Evolutionary conservation across 2,329 filamentous ascomycete genomes (phyloP).

Genomic region (Fusarium liriodendri): DNA sequence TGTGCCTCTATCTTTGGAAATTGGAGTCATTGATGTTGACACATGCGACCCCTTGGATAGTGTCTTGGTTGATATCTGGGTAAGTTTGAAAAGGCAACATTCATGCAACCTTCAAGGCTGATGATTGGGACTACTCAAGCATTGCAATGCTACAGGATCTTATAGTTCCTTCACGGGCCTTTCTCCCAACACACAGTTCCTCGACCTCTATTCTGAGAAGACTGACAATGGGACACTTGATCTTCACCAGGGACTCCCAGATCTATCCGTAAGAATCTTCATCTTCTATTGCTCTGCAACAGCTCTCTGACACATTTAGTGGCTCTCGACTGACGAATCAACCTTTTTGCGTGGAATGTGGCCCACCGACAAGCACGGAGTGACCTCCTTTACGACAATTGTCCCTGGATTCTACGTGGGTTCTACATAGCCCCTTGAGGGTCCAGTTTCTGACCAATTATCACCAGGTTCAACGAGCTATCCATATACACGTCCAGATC

Average conservation of each 20-base stretch:
- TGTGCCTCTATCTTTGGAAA: slow-evolving; percentile 11
- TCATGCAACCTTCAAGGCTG: neutral
- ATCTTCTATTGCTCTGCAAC: neutral
- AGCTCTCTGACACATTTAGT: neutral
- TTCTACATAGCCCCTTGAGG: neutral
- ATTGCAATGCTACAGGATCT: neutral
- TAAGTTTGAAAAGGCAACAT: neutral
- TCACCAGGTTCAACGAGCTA: neutral
- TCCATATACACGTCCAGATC: neutral
- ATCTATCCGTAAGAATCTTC: neutral
- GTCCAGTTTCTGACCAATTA: neutral
- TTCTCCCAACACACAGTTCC: neutral
- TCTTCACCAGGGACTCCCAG: neutral
- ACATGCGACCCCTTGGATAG: neutral
- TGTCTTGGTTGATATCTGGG: neutral
- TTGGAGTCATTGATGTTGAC: neutral
- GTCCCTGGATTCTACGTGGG: slow-evolving; percentile 4
- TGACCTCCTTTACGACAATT: slow-evolving; percentile 8
- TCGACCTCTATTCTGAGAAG: neutral
- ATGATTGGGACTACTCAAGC: neutral
- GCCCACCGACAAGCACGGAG: slow-evolving; percentile 16
- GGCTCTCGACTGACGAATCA: slow-evolving; percentile 12
- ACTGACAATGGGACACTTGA: neutral
- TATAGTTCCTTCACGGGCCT: neutral
- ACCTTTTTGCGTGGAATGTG: slow-evolving; percentile 21